Base-by-base conservation (phyloP, 2,329 filamentous ascomycete species). In the Helicocarpus griseus region DNA sequence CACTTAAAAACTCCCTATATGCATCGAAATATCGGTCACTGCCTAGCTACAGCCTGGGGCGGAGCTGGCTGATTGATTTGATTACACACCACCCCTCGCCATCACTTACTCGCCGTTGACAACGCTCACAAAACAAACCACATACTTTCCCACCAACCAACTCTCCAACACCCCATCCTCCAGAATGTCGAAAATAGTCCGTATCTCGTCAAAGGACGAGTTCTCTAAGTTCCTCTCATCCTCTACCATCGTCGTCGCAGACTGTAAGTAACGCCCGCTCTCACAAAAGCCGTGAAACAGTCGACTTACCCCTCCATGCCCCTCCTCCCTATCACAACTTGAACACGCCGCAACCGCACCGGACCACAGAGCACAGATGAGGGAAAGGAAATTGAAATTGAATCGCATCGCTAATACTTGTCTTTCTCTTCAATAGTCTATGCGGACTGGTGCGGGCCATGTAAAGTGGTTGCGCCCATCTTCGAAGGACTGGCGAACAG, bases 391-490 rank as follows among this genome's bases (percentile, higher is more conserved):
- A n/a, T n/a, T n/a, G n/a, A n/a, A 35, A 33, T 28, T 14, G 48
- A 41, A 24, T 29, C 41, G 17, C 45, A 26, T 26, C 4, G 41
- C 38, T 56, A 60, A 57, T 61, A 54, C 61, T 61, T 59, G 51
- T 54, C 49, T 48, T 40, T 48, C 48, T 52, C 36, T 62, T 58
- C 33, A 61, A 47, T 61, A 95, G 89, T 96, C 77, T 91, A 87
- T 63, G 88, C 89, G 62, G 84, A 88, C 63, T 93, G 86, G 84
- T 95, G 87, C 65, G 83, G 75, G 31, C 86, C 89, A 63, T 95
- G 89, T 79, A 86, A 88, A 61, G 77, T 81, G 57, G 89, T 97
- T 58, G 86, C 86, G 5, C 88, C 90, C 17, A 70, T 89, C 56
- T 96, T 88, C 73, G 87, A 93, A 63, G 74, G 83, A 65, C 79